These are phyloP conservation scores for Colletotrichum acutatum DNA, from an alignment of 2,329 filamentous ascomycete genomes.

Conservation along the genomic window DNA sequence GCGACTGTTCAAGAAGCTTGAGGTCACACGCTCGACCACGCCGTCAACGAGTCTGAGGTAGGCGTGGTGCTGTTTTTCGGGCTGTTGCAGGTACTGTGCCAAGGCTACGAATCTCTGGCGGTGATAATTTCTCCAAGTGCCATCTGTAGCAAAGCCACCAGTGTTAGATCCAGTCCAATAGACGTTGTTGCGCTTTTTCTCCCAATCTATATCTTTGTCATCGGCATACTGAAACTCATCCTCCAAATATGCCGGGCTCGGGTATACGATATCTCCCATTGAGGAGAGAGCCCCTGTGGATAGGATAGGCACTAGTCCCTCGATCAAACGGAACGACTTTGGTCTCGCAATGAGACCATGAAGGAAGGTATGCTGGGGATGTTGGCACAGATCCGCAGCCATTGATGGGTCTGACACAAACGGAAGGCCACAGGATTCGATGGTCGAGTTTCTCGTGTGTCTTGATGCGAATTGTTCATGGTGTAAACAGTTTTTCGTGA, in stretches of 20 bases:
- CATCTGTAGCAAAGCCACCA: conserved; percentile 52
- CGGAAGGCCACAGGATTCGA: conserved; percentile 38
- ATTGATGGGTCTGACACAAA: conserved; percentile 45
- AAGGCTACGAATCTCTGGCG: conserved; percentile 58
- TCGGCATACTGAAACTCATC: conserved; percentile 54
- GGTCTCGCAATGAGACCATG: conserved; percentile 60
- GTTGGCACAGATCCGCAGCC: conserved; percentile 52
- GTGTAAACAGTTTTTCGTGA: conserved; percentile 39
- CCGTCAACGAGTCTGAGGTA: conserved; percentile 46
- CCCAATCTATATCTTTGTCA: conserved; percentile 56
- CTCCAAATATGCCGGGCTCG: conserved; percentile 61
- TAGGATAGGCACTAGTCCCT: conserved; percentile 57
- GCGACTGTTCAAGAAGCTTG: conserved; percentile 48
- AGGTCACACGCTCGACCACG: conserved; percentile 35
- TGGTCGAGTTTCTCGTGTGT: not conserved
- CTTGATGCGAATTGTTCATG: not conserved
- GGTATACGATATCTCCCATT: conserved; percentile 63
- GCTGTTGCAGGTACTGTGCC: conserved; percentile 42
- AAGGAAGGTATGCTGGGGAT: conserved; percentile 53
- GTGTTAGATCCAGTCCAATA: conserved; percentile 70
- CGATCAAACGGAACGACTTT: conserved; percentile 51
- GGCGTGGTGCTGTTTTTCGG: conserved; percentile 38
- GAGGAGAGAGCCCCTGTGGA: conserved; percentile 56
- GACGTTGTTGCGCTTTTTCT: conserved; percentile 58
- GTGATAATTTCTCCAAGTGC: conserved; percentile 55